Percentiles rank a stretch among this genome's conserved stretches.
Evolutionary conservation across 176 grass and related monocot species (phyloP).

Genomic region (Neostapfia colusana): DNA sequence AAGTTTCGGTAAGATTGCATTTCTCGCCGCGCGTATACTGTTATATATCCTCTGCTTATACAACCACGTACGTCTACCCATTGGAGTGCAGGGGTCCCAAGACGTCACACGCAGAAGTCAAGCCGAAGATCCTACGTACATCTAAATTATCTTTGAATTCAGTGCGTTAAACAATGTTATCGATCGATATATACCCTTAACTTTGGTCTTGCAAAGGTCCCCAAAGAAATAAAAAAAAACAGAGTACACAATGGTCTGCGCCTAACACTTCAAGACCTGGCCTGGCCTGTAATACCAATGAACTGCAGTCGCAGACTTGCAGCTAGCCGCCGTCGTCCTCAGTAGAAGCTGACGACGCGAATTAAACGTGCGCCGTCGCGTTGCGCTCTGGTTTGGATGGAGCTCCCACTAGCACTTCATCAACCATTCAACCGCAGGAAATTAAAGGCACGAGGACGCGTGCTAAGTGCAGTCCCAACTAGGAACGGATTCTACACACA

Average conservation of each 20-base stretch:
- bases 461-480: conserved; percentile 37
- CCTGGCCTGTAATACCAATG: not conserved
- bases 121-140: not conserved
- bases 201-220: not conserved
- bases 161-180: not conserved
- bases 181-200: not conserved
- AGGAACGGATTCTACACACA: not conserved
- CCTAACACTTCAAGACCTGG: not conserved
- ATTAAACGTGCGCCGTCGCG: not conserved
- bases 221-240: not conserved
- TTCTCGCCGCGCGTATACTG: not conserved
- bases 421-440: not conserved
- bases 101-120: too few relatives aligned
- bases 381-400: not conserved
- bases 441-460: not conserved
- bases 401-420: conserved; percentile 28
- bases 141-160: not conserved
- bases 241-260: not conserved
- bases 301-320: not conserved
- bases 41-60: too few relatives aligned
- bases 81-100: too few relatives aligned
- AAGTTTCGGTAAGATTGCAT: not conserved
- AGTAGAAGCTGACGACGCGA: not conserved
- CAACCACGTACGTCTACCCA: too few relatives aligned
- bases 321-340: not conserved